phyloP scores from a whole-genome alignment of 208 protist genomes.

The Vickermania spadyakhi region DNA sequence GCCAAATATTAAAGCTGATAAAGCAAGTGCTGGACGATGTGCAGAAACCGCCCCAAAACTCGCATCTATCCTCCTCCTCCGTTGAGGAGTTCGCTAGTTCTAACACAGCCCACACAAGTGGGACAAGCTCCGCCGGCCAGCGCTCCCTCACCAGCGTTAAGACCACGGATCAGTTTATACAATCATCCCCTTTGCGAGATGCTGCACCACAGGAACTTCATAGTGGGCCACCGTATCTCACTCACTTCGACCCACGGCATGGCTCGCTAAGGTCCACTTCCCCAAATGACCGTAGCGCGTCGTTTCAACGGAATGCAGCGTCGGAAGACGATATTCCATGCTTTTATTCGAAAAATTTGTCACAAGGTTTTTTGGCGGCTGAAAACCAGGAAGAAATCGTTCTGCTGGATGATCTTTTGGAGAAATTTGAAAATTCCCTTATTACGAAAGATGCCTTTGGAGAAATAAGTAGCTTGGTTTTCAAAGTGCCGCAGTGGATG shows the following conservation, averaged over 20 bases:
- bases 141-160: no score
- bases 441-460: constrained; percentile 31
- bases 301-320: not conserved
- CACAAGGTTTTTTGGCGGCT: constrained; percentile 26
- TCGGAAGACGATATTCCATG: constrained; percentile 56
- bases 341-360: constrained; percentile 64
- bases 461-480: constrained; percentile 56
- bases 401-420: constrained; percentile 38
- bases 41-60: no score
- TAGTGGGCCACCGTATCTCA: not conserved
- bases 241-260: not conserved
- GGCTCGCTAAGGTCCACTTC: no score
- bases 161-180: not conserved
- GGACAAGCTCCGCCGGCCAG: no score
- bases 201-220: not conserved
- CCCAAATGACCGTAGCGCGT: no score
- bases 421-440: constrained; percentile 9
- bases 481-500: constrained; percentile 73
- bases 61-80: no score
- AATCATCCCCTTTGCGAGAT: not conserved
- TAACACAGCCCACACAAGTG: no score
- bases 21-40: constrained; percentile 16
- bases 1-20: constrained; percentile 40
- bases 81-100: no score
- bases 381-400: constrained; percentile 22